phyloP scores from a whole-genome alignment of 1,284 basidiomycete genomes.

The Marasmius oreades region DNA sequence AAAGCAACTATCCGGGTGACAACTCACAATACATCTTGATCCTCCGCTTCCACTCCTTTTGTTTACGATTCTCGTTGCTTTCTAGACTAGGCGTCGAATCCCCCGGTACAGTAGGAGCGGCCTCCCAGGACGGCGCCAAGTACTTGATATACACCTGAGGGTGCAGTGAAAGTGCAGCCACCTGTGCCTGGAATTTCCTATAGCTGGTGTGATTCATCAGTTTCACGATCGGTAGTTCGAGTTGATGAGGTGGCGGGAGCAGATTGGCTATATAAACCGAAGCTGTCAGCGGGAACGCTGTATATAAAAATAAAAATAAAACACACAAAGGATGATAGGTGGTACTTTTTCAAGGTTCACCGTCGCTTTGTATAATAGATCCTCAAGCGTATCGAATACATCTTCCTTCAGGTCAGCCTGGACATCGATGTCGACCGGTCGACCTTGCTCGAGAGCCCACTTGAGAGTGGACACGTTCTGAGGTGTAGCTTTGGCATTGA shows the following conservation, averaged over 20 bases:
- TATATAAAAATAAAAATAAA: slow-evolving; percentile 5
- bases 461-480: slow-evolving; percentile 48
- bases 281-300: slow-evolving; percentile 13
- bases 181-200: slow-evolving; percentile 68
- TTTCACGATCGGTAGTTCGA: slow-evolving; percentile 69
- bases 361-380: slow-evolving; percentile 63
- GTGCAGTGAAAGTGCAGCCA: slow-evolving; percentile 74
- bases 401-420: slow-evolving; percentile 51
- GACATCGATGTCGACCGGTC: slow-evolving; percentile 68
- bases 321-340: slow-evolving; percentile 74
- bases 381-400: slow-evolving; percentile 72
- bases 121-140: slow-evolving; percentile 74
- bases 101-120: slow-evolving; percentile 53
- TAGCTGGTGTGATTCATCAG: slow-evolving; percentile 75
- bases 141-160: slow-evolving; percentile 75
- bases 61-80: slow-evolving; percentile 46
- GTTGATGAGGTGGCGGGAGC: slow-evolving; percentile 79
- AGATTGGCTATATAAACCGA: slow-evolving; percentile 59
- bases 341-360: slow-evolving; percentile 42
- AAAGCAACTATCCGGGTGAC: slow-evolving; percentile 10
- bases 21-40: slow-evolving; percentile 85
- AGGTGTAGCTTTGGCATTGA: slow-evolving; percentile 40
- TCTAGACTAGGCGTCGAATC: slow-evolving; percentile 26
- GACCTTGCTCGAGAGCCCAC: slow-evolving; percentile 61
- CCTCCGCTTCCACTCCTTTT: slow-evolving; percentile 74